A percentile compares a stretch with the other conserved stretches of the same genome.
These are phyloP conservation scores for Leccinum uliginosum DNA, from an alignment of 768 basidiomycete genomes.

Conservation along the genomic window DNA sequence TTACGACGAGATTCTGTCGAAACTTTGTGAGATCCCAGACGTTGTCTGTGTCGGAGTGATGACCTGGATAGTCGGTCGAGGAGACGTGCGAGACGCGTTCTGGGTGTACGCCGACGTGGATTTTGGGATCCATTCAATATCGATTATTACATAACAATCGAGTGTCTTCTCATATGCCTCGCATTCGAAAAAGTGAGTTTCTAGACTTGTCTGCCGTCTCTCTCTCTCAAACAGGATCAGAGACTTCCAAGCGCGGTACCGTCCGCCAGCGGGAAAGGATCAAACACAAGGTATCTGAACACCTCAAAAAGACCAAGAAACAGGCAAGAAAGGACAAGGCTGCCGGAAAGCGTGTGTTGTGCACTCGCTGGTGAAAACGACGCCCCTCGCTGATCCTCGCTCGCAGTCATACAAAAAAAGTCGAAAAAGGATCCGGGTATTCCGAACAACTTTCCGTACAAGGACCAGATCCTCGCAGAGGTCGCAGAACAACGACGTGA, in stretches of 20 bases:
- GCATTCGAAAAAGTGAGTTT: conserved; percentile 62
- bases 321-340: conserved; percentile 67
- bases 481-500: conserved; percentile 74
- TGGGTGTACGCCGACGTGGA: conserved; percentile 64
- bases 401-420: conserved; percentile 38
- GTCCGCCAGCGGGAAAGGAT: conserved; percentile 71
- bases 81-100: conserved; percentile 79
- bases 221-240: conserved; percentile 34
- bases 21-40: conserved; percentile 78
- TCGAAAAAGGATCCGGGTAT: conserved; percentile 83
- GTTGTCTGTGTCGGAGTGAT: conserved; percentile 80
- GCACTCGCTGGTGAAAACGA: not conserved
- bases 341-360: conserved; percentile 81
- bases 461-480: conserved; percentile 91
- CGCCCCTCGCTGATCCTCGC: conserved; percentile 1
- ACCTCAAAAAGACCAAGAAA: conserved; percentile 70
- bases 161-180: conserved; percentile 41
- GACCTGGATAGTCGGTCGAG: conserved; percentile 87
- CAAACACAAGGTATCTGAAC: conserved; percentile 71
- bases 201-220: not conserved
- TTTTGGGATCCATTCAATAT: conserved; percentile 27
- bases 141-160: conserved; percentile 15
- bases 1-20: conserved; percentile 68
- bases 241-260: conserved; percentile 79
- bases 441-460: conserved; percentile 90